Evolutionary conservation across 352 stramenopile species (phyloP), one percentile per base, ranked within the genome.

Genomic region (Phytophthora quininea): DNA sequence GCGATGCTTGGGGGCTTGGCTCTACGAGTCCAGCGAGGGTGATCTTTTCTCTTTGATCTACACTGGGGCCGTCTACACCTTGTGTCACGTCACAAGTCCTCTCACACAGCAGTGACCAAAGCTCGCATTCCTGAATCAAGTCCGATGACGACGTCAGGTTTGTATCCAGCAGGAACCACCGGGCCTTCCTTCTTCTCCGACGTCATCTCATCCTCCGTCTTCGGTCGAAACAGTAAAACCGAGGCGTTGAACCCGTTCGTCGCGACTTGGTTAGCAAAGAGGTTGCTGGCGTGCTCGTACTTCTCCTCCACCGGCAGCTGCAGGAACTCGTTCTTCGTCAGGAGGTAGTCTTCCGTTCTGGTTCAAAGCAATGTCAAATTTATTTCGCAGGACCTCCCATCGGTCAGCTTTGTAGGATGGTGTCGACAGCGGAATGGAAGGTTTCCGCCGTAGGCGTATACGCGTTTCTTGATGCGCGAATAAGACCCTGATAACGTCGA

Each of bases 181-280:
- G 30, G 29, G 29, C 43, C 42, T 7, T 52, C 14, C 45, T 50
- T 48, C 32, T 63, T 55, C 35, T 64, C 48, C n/a, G 32, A 35
- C 5, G 54, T 32, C 2, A 54, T 32, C 19, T 65, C 63, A 2
- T 58, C 31, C 14, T 66, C 12, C 0, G 27, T 67, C 30, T 61
- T 72, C 19, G 35, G 35, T 60, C 57, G 57, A 53, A 52, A 58
- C 14, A 67, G 29, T 24, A 75, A 35, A 1, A 68, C 58, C 0
- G 42, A 56, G 0, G 67, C 56, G 40, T 53, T 31, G 64, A 24
- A 24, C 19, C 19, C 19, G 19, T 24, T 24, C 19, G 19, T 24
- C 19, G 19, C 19, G 19, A 24, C 31, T 46, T 70, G 51, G 43
- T 70, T 69, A 0, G 52, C 56, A 19, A 70, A 67, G 46, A 74